phyloP scores from a whole-genome alignment of 257 asterid species.

The Plantago major region DNA sequence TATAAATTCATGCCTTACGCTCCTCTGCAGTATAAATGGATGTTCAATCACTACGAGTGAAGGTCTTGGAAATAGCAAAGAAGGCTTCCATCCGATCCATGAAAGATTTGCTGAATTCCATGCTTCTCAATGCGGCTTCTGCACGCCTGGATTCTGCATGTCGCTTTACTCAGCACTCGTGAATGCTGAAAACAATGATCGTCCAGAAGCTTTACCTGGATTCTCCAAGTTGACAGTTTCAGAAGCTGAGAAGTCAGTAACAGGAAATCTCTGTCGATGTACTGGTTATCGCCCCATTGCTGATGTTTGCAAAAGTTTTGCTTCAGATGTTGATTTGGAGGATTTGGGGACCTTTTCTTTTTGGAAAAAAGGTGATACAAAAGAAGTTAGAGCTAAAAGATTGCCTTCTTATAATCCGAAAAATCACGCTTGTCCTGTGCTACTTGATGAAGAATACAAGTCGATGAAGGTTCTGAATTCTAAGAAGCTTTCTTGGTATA shows the following conservation, averaged over 20 bases:
- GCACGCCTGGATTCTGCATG: conserved; percentile 79
- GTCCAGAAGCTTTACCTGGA: conserved; percentile 38
- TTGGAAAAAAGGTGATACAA: conserved; percentile 46
- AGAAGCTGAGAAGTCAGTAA: conserved; percentile 57
- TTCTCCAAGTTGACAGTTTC: conserved; percentile 53
- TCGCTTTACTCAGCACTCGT: conserved; percentile 58
- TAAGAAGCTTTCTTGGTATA: conserved; percentile 46
- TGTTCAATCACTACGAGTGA: conserved; percentile 61
- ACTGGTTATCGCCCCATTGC: conserved; percentile 81
- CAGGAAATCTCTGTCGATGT: conserved; percentile 69
- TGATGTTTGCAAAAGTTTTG: conserved; percentile 72
- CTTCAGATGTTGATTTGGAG: conserved; percentile 58
- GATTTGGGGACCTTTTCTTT: conserved; percentile 63
- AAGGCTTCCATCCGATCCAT: conserved; percentile 72
- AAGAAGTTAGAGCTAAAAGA: conserved; percentile 27
- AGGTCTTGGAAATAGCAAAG: conserved; percentile 62
- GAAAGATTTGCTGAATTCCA: conserved; percentile 66
- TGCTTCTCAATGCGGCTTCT: conserved; percentile 75
- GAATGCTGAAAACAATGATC: conserved; percentile 37
- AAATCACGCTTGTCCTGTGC: conserved; percentile 24
- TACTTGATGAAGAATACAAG: conserved; percentile 27
- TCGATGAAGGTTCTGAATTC: conserved; percentile 27
- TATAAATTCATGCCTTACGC: conserved; percentile 62
- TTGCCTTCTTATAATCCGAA: conserved; percentile 44
- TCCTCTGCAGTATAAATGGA: conserved; percentile 58